Conservation (phyloP, 2,329 filamentous ascomycete genomes). For the Fusarium falciforme region DNA sequence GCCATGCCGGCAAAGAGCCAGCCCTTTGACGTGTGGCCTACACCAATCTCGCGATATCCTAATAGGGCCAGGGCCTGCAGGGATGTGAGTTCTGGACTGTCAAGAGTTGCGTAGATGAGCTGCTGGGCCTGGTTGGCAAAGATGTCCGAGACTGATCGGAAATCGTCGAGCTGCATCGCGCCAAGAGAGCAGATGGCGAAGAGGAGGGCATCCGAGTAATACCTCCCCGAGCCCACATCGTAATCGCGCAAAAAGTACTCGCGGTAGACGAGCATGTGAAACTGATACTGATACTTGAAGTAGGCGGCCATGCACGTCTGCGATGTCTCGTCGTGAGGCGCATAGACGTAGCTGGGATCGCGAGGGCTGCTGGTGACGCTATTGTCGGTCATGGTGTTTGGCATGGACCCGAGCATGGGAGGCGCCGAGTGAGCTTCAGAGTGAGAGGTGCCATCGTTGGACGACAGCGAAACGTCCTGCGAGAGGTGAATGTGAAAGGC, state of each 20-base stretch:
- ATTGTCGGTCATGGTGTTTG: conserved; percentile 9
- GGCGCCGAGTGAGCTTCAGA: conserved; percentile 26
- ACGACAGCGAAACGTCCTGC: conserved; percentile 40
- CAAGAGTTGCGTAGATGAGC: conserved; percentile 57
- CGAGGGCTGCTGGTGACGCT: conserved; percentile 34
- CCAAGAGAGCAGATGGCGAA: conserved; percentile 62
- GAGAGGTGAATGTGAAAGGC: conserved; percentile 55
- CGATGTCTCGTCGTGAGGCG: conserved; percentile 58
- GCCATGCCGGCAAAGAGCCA: conserved; percentile 66
- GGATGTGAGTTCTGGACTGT: conserved; percentile 59
- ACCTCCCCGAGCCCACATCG: conserved; percentile 57
- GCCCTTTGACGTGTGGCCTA: conserved; percentile 60
- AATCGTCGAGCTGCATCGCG: conserved; percentile 58
- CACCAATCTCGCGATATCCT: conserved; percentile 60
- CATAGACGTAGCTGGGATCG: conserved; percentile 49
- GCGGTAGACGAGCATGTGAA: conserved; percentile 62
- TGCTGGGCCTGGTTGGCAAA: conserved; percentile 59
- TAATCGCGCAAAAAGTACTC: conserved; percentile 64
- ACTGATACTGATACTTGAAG: conserved; percentile 61
- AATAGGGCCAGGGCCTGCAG: conserved; percentile 58
- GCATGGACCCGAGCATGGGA: conserved; percentile 12
- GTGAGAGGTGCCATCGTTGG: conserved; percentile 18
- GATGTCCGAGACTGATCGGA: conserved; percentile 52
- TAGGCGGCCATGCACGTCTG: conserved; percentile 60
- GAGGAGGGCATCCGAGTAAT: conserved; percentile 62